Conservation (phyloP, 208 protist species). For the Acanthamoeba divionensis region DNA sequence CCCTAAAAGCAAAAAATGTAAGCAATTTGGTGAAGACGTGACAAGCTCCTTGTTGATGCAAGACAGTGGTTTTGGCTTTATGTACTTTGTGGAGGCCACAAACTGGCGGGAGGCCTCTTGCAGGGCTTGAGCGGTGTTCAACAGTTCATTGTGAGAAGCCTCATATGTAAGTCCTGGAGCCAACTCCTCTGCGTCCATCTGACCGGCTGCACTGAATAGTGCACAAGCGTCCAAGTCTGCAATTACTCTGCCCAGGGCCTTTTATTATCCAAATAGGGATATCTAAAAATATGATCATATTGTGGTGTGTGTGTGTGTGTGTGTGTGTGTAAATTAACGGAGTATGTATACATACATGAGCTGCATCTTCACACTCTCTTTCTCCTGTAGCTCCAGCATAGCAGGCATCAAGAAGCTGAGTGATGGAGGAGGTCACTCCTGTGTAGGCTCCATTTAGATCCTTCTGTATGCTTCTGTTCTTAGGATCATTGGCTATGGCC, state of each 20-base stretch:
- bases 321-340: too few relatives aligned
- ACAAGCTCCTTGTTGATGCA: too few relatives aligned
- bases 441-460: neutral
- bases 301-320: too few relatives aligned
- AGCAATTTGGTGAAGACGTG: too few relatives aligned
- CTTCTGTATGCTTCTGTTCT: constrained; percentile 37
- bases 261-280: too few relatives aligned
- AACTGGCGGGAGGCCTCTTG: neutral
- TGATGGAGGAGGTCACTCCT: neutral
- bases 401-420: neutral
- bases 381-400: constrained; percentile 8
- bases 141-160: neutral
- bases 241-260: neutral
- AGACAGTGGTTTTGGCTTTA: too few relatives aligned
- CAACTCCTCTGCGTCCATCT: neutral
- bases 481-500: constrained; percentile 3
- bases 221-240: constrained; percentile 34
- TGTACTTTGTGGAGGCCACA: neutral
- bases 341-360: neutral
- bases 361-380: constrained; percentile 36
- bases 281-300: too few relatives aligned
- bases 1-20: too few relatives aligned
- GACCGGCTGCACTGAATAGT: constrained; percentile 15
- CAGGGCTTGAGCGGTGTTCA: neutral
- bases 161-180: neutral